A percentile compares a stretch with the other conserved stretches of the same genome.
These are phyloP conservation scores for Lathyrus aphaca DNA, from an alignment of 306 rosid genomes.

Conservation along the genomic window DNA sequence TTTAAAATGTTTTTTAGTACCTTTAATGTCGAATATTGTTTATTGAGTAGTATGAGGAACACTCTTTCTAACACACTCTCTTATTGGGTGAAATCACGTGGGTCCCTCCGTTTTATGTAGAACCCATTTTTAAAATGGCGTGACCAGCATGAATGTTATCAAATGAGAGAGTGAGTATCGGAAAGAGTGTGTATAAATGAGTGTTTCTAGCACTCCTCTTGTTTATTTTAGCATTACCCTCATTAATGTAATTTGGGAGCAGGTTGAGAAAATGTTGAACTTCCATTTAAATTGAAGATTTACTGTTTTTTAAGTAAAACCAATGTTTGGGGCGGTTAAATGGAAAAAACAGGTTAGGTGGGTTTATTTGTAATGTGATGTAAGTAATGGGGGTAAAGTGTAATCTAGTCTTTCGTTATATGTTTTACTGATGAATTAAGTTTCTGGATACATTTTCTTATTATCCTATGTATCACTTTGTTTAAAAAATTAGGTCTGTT, in stretches of 20 bases:
- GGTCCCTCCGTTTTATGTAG: too few species aligned
- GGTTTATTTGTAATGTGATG: slow-evolving; percentile 19
- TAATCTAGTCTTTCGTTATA: background rate
- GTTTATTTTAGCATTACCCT: background rate
- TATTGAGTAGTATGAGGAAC: background rate
- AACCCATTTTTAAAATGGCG: too few species aligned
- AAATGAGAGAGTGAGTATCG: too few species aligned
- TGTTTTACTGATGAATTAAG: slow-evolving; percentile 30
- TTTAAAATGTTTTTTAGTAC: slow-evolving; percentile 2
- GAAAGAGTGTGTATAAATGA: too few species aligned
- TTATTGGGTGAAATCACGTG: too few species aligned
- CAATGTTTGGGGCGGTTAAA: background rate
- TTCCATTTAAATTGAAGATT: background rate
- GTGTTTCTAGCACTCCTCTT: too few species aligned
- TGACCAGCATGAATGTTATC: too few species aligned
- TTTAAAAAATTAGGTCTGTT: slow-evolving; percentile 59
- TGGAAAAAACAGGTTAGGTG: slow-evolving; percentile 1
- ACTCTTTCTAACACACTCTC: too few species aligned
- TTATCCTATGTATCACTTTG: slow-evolving; percentile 22
- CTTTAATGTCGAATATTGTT: background rate
- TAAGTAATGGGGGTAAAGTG: slow-evolving; percentile 4
- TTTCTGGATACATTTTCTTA: background rate
- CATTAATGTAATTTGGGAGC: background rate
- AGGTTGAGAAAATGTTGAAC: slow-evolving; percentile 7
- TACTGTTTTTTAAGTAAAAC: slow-evolving; percentile 14